phyloP scores from a whole-genome alignment of 148 eudicot species.

The Persicaria maculosa region DNA sequence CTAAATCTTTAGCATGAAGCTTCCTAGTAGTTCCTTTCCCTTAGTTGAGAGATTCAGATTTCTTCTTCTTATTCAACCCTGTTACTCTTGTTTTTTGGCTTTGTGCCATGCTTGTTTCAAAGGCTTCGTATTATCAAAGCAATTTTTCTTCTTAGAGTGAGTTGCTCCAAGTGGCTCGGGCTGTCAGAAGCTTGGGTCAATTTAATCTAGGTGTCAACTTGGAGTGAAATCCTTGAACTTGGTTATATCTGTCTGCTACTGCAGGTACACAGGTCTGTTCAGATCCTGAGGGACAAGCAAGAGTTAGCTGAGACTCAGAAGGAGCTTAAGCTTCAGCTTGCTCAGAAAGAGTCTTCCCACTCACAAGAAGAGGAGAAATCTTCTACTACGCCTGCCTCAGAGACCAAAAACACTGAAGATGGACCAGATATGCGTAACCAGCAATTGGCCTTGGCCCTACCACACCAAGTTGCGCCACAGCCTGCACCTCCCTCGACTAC shows the following conservation, averaged over 20 bases:
- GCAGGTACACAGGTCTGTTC: conserved; percentile 94
- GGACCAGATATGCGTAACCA: conserved; percentile 48
- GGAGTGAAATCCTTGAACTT: neutral
- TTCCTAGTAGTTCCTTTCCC: neutral
- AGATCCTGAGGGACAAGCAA: conserved; percentile 93
- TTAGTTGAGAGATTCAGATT: neutral
- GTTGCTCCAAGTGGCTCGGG: neutral
- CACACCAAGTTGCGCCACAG: conserved; percentile 3
- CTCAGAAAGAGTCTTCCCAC: conserved; percentile 69
- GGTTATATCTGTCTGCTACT: conserved; percentile 2
- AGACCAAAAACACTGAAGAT: conserved; percentile 48
- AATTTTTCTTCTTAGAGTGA: neutral
- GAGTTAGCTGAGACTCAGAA: conserved; percentile 93
- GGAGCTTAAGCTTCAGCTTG: conserved; percentile 90
- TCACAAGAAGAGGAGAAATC: conserved; percentile 48
- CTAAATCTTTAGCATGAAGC: too few species aligned
- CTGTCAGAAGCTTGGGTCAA: neutral
- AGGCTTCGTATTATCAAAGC: neutral
- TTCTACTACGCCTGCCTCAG: conserved; percentile 37
- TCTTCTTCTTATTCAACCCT: neutral
- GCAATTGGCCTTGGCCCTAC: conserved; percentile 44
- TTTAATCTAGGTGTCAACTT: neutral
- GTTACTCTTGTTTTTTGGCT: neutral
- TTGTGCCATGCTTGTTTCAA: neutral
- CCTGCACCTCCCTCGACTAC: conserved; percentile 3